phyloP scores from a whole-genome alignment of 2,329 filamentous ascomycete species.

The Fusarium graminum region DNA sequence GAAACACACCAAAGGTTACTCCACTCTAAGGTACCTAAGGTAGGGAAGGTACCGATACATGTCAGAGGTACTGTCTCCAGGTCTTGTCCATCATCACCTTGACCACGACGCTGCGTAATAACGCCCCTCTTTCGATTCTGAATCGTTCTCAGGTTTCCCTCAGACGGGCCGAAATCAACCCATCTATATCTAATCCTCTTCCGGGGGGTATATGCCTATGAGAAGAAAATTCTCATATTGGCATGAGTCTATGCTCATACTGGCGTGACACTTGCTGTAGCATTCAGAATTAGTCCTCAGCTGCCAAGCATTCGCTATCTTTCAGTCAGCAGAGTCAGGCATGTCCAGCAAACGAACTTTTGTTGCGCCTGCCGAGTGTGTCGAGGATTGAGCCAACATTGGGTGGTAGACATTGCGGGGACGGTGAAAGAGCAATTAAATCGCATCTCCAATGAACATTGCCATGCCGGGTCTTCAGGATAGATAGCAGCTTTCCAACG shows the following conservation, averaged over 20 bases:
- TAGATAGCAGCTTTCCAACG: constrained; percentile 13
- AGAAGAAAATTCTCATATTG: not conserved
- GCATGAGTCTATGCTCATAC: not conserved
- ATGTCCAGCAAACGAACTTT: constrained; percentile 18
- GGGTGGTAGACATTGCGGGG: constrained; percentile 29
- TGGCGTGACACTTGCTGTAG: not conserved
- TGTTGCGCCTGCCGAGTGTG: constrained; percentile 22
- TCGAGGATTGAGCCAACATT: not conserved
- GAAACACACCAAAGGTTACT: constrained; percentile 26
- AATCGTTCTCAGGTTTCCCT: not conserved
- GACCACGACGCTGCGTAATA: constrained; percentile 8
- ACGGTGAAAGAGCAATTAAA: constrained; percentile 21
- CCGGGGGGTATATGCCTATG: not conserved
- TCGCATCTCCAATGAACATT: constrained; percentile 19
- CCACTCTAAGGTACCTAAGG: too few species aligned
- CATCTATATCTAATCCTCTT: constrained; percentile 9
- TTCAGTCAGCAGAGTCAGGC: constrained; percentile 13
- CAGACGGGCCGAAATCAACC: constrained; percentile 5
- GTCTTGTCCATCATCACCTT: constrained; percentile 9
- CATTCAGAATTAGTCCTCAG: not conserved
- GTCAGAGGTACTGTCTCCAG: constrained; percentile 23
- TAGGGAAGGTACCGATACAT: constrained; percentile 37
- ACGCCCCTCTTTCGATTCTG: constrained; percentile 11
- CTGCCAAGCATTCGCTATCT: constrained; percentile 21
- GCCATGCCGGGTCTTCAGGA: not conserved